A percentile compares a stretch with the other conserved stretches of the same genome.
Evolutionary conservation across 2,329 filamentous ascomycete genomes (phyloP).

Genomic region (Alternaria triticimaculans): DNA sequence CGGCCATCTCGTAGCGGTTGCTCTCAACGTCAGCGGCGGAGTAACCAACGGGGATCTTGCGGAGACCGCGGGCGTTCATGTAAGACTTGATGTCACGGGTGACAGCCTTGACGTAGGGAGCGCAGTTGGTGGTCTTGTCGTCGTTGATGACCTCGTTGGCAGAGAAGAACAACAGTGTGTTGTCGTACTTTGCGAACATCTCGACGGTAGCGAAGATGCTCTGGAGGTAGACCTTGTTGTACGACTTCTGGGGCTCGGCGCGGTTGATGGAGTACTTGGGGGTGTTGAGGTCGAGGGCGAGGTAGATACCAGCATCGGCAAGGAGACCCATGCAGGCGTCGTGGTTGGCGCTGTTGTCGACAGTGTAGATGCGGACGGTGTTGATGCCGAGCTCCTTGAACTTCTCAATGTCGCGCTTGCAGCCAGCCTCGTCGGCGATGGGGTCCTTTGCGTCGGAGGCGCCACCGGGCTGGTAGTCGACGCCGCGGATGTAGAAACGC

Average conservation of each 20-base stretch:
- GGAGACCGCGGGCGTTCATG: constrained; percentile 72
- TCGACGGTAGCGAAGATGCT: constrained; percentile 88
- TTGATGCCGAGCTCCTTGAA: constrained; percentile 90
- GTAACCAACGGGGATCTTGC: constrained; percentile 78
- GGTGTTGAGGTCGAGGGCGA: constrained; percentile 91
- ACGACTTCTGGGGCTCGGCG: constrained; percentile 72
- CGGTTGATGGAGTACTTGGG: constrained; percentile 89
- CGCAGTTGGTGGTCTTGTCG: constrained; percentile 65
- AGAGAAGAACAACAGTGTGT: constrained; percentile 85
- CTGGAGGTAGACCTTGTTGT: constrained; percentile 87
- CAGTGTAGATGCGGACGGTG: constrained; percentile 89
- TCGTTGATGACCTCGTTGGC: constrained; percentile 81
- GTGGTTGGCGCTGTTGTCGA: constrained; percentile 84
- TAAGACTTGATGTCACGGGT: constrained; percentile 84
- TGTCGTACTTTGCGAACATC: constrained; percentile 80
- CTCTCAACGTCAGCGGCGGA: constrained; percentile 83
- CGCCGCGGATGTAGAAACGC: constrained; percentile 67
- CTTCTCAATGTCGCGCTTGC: constrained; percentile 78
- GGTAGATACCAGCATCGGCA: constrained; percentile 86
- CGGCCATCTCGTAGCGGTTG: constrained; percentile 85
- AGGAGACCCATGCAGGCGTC: constrained; percentile 84
- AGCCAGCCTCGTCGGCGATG: constrained; percentile 72
- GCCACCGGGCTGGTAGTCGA: constrained; percentile 72
- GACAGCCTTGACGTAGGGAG: constrained; percentile 74
- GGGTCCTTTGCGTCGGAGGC: constrained; percentile 72